Evolutionary conservation across 208 protist species (phyloP).

Genomic region (Leishmania amazonensis): DNA sequence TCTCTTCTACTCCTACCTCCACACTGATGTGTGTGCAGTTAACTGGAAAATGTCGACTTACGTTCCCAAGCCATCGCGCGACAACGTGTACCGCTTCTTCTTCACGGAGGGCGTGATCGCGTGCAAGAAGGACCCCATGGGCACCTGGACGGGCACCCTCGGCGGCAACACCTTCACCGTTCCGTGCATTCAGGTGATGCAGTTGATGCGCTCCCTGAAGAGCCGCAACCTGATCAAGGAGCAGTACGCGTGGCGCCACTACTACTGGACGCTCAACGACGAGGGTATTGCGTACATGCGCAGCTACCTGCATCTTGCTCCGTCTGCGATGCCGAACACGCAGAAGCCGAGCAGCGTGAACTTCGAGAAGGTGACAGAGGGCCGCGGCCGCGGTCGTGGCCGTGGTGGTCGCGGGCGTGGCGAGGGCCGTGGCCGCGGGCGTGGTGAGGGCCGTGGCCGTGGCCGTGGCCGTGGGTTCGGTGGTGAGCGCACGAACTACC

Average conservation of each 20-base stretch:
- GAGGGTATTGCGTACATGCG: slow-evolving; percentile 94
- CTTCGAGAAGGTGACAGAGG: slow-evolving; percentile 59
- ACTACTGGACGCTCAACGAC: slow-evolving; percentile 95
- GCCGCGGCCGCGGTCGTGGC: slow-evolving; percentile 45
- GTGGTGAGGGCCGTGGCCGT: slow-evolving; percentile 61
- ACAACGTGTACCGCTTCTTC: slow-evolving; percentile 93
- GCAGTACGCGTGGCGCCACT: slow-evolving; percentile 93
- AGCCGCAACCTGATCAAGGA: slow-evolving; percentile 93
- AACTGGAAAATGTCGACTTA: slow-evolving; percentile 31
- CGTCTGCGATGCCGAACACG: slow-evolving; percentile 89
- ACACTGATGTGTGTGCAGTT: too few relatives aligned
- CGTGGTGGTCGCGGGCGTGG: slow-evolving; percentile 54
- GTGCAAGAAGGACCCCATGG: slow-evolving; percentile 92
- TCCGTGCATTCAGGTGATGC: slow-evolving; percentile 85
- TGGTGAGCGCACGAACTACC: slow-evolving; percentile 81
- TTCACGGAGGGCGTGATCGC: slow-evolving; percentile 91
- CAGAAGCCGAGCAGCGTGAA: slow-evolving; percentile 73
- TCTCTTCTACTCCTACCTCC: too few relatives aligned
- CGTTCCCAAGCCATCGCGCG: slow-evolving; percentile 78
- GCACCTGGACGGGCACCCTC: slow-evolving; percentile 82
- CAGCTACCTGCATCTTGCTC: slow-evolving; percentile 91
- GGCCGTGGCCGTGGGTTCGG: slow-evolving; percentile 83
- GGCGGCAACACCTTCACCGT: slow-evolving; percentile 80
- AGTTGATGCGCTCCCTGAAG: slow-evolving; percentile 91
- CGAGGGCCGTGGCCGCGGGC: slow-evolving; percentile 51